Base-by-base conservation (phyloP, 148 eudicot genomes). In the Salicornia ramosissima region DNA sequence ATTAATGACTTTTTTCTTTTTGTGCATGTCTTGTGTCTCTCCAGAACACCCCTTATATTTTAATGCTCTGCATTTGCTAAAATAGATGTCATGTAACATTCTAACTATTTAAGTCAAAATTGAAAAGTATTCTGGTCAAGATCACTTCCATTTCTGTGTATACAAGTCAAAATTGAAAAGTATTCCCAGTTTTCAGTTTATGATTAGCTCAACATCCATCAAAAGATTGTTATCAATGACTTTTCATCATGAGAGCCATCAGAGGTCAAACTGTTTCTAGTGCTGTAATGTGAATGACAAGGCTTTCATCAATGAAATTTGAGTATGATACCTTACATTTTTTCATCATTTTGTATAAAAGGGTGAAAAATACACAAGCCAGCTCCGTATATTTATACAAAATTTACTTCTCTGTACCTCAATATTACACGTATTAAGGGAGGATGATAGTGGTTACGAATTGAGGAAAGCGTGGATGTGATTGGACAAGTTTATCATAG, bases 381-480 rank as follows among this genome's bases (percentile, higher is more conserved):
- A n/a, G 19, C 45, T 60, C 0, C 22, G 10, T 4, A 1, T 30
- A 15, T 58, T 46, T 5, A 0, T n/a, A 58, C 0, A 15, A 11
- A 39, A 39, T 15, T 30, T 30, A 31, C 40, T 58, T 54, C 28
- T 56, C 39, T 42, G 26, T 46, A 30, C 52, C 34, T 39, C 21
- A 55, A n/a, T 57, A 30, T 57, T 42, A 11, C 52, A 43, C 6
- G 2, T 12, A 40, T 24, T 28, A n/a, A 7, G 64, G 42, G 5
- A 22, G 45, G 54, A 28, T 45, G 25, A 61, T 49, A 36, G 25
- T 52, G 63, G 68, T 75, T 13, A 42, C 22, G 10, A 75, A 68
- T 28, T 26, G 62, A 29, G 45, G 57, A 45, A 68, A 59, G 8
- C 33, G 56, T 69, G 55, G 42, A 24, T 42, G 63, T 6, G 2